Percentiles rank a stretch among this genome's conserved stretches.
These are phyloP conservation scores for Cocos nucifera DNA, from an alignment of 176 grass and related monocot species.

Conservation along the genomic window DNA sequence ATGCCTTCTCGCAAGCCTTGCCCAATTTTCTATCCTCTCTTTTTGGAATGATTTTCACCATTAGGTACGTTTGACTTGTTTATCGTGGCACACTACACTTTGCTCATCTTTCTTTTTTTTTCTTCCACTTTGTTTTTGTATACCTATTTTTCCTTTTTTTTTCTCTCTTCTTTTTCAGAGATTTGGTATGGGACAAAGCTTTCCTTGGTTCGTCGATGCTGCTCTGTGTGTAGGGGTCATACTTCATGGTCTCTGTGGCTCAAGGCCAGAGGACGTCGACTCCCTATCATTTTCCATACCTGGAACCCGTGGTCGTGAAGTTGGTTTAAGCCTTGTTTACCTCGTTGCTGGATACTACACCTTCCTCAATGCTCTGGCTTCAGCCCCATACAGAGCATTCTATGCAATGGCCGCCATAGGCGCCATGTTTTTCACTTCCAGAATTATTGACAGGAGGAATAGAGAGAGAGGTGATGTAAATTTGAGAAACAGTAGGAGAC, in stretches of 20 bases:
- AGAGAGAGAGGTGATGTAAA: constrained; percentile 41
- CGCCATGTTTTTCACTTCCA: constrained; percentile 47
- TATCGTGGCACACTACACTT: no score
- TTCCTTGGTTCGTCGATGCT: constrained; percentile 77
- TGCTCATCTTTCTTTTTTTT: no score
- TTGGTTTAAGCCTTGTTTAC: constrained; percentile 71
- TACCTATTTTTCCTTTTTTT: not conserved
- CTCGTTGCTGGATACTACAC: constrained; percentile 73
- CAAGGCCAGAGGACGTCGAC: constrained; percentile 36
- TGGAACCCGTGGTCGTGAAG: constrained; percentile 24
- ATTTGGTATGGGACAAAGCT: constrained; percentile 73
- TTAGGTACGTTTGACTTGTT: no score
- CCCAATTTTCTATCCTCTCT: no score
- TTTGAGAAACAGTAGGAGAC: constrained; percentile 59
- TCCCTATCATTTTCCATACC: constrained; percentile 45
- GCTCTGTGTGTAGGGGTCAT: constrained; percentile 68
- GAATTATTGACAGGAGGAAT: constrained; percentile 45
- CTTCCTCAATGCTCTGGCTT: constrained; percentile 46
- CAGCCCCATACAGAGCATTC: constrained; percentile 60
- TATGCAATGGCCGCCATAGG: constrained; percentile 71
- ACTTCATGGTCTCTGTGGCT: constrained; percentile 69
- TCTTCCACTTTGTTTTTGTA: not conserved
- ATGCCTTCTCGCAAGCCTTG: no score
- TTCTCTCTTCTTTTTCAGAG: constrained; percentile 30
- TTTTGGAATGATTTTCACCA: no score